Evolutionary conservation across 1,284 basidiomycete genomes (phyloP).

Genomic region (Naganishia sp.): DNA sequence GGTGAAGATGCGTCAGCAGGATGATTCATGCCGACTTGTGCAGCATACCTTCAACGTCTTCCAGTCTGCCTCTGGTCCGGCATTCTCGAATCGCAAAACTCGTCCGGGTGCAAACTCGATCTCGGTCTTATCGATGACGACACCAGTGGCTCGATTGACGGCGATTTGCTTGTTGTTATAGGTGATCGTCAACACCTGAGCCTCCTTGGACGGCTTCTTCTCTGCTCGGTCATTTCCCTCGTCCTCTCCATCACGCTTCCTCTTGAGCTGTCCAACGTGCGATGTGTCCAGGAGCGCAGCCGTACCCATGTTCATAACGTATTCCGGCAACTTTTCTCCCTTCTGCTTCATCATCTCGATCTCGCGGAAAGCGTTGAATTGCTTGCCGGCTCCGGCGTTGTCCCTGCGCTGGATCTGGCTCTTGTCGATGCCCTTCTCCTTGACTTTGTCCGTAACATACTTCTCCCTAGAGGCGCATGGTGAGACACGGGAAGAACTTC

Average conservation of each 20-base stretch:
- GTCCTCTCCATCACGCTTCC: slow-evolving; percentile 28
- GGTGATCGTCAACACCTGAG: slow-evolving; percentile 47
- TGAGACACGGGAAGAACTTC: neutral
- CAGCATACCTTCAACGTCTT: slow-evolving; percentile 57
- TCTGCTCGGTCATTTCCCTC: slow-evolving; percentile 2
- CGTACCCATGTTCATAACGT: slow-evolving; percentile 47
- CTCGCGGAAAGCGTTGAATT: slow-evolving; percentile 87
- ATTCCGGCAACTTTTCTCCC: slow-evolving; percentile 40
- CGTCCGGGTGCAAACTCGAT: slow-evolving; percentile 55
- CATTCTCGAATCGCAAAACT: slow-evolving; percentile 48
- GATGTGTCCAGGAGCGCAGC: slow-evolving; percentile 47
- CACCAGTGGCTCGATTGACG: slow-evolving; percentile 67
- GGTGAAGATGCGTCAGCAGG: neutral
- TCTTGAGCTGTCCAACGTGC: slow-evolving; percentile 25
- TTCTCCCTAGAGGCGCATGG: slow-evolving; percentile 62
- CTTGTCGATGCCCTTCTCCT: slow-evolving; percentile 76
- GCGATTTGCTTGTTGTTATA: slow-evolving; percentile 57
- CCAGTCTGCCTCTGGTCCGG: slow-evolving; percentile 55
- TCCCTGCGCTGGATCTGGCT: slow-evolving; percentile 61
- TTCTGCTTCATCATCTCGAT: slow-evolving; percentile 60
- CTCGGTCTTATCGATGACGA: slow-evolving; percentile 44
- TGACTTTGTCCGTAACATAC: slow-evolving; percentile 96
- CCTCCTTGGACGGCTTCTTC: slow-evolving; percentile 51
- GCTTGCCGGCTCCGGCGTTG: slow-evolving; percentile 55
- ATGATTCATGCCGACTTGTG: neutral